Percentiles rank a stretch among this genome's conserved stretches.
Conservation (phyloP, 441 rosid genomes). For the Theobroma grandiflorum region DNA sequence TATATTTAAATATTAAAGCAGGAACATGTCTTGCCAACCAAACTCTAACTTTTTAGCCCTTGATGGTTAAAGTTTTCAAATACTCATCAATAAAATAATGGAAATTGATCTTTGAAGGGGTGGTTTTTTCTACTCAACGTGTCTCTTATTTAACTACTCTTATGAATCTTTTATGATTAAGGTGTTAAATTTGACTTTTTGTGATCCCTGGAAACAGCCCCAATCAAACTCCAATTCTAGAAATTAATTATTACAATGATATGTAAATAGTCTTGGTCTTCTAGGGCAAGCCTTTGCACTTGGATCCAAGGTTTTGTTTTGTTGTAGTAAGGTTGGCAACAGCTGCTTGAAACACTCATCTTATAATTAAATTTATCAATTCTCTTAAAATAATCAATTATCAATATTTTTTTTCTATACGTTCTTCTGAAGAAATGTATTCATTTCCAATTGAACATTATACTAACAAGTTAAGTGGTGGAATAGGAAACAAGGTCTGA, state of each 20-base stretch:
- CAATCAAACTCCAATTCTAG: not conserved
- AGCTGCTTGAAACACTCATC: not conserved
- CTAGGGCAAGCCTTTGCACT: not conserved
- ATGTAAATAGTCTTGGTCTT: not conserved
- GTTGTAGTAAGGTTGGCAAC: not conserved
- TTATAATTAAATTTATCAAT: not conserved
- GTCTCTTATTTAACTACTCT: constrained; percentile 32
- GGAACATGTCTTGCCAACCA: constrained; percentile 10
- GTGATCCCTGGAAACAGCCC: not conserved
- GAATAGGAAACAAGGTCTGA: not conserved
- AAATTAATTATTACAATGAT: not conserved
- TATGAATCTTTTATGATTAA: not conserved
- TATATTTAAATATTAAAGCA: not conserved
- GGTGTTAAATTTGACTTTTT: constrained; percentile 10
- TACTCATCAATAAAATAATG: constrained; percentile 21
- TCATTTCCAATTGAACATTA: not conserved
- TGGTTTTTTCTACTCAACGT: not conserved
- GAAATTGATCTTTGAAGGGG: not conserved
- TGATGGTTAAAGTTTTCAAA: constrained; percentile 14
- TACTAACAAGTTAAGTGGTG: not conserved
- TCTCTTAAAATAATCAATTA: not conserved
- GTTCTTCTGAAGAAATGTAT: not conserved
- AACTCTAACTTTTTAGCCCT: constrained; percentile 4
- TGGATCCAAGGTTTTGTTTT: not conserved
- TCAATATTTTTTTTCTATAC: not conserved